Conservation (phyloP, 768 basidiomycete genomes). For the Hortiboletus flavorubellus region DNA sequence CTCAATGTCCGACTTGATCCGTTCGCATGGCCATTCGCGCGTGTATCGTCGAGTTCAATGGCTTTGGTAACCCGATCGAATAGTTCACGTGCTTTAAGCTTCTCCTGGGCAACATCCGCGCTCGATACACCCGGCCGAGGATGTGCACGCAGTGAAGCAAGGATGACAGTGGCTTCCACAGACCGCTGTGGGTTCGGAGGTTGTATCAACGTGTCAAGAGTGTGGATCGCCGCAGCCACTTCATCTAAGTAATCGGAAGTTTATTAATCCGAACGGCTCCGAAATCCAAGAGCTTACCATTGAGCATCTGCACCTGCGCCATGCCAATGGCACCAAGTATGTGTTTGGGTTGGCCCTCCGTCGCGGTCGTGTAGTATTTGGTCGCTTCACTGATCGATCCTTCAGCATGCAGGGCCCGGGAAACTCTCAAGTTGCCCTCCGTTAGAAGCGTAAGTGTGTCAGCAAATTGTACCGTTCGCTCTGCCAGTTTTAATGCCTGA, state of each 20-base stretch:
- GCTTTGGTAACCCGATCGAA: constrained; percentile 72
- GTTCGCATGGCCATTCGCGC: constrained; percentile 39
- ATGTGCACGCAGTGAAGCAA: constrained; percentile 84
- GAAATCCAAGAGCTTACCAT: constrained; percentile 48
- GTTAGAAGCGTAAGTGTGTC: constrained; percentile 83
- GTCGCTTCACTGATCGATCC: constrained; percentile 62
- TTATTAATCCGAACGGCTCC: background rate
- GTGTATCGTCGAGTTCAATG: constrained; percentile 60
- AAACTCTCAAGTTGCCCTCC: constrained; percentile 84
- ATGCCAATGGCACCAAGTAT: constrained; percentile 78
- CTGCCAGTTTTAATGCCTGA: constrained; percentile 88
- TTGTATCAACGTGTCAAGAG: constrained; percentile 73
- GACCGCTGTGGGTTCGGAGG: constrained; percentile 61
- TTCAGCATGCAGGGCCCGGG: constrained; percentile 73
- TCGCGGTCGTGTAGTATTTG: constrained; percentile 64
- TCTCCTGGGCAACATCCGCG: constrained; percentile 70
- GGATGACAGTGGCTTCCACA: constrained; percentile 82
- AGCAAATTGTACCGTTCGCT: constrained; percentile 90
- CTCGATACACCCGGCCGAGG: constrained; percentile 77
- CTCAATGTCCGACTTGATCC: constrained; percentile 39
- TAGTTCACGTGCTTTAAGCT: constrained; percentile 69
- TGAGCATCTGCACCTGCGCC: constrained; percentile 83
- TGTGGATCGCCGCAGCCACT: constrained; percentile 80
- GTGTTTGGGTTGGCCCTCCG: constrained; percentile 69
- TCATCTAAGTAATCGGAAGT: constrained; percentile 53